These are phyloP conservation scores for Volvariella surrecta DNA, from an alignment of 1,284 basidiomycete species.

Conservation along the genomic window DNA sequence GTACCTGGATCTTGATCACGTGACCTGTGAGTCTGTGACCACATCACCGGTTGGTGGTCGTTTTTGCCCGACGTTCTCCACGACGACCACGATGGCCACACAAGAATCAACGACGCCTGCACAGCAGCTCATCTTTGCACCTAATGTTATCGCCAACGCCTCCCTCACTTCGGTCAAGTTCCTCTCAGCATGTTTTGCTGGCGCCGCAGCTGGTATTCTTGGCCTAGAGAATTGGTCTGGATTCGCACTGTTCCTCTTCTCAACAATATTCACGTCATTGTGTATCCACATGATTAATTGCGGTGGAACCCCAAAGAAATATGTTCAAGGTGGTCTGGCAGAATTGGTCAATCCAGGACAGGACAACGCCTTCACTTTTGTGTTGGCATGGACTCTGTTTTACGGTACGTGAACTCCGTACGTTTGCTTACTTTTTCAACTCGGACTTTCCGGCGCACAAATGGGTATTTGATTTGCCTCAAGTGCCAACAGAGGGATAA, in stretches of 20 bases:
- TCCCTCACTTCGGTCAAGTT: conserved; percentile 62
- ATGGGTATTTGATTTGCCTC: too few species aligned
- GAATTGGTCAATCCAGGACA: conserved; percentile 75
- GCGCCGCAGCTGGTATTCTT: conserved; percentile 78
- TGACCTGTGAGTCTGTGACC: too few species aligned
- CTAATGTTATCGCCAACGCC: conserved; percentile 67
- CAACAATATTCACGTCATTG: conserved; percentile 58
- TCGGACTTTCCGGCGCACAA: too few species aligned
- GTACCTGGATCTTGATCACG: too few species aligned
- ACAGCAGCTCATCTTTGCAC: conserved; percentile 54
- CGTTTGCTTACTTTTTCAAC: not conserved
- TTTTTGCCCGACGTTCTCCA: too few species aligned
- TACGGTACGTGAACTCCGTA: conserved; percentile 48
- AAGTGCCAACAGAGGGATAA: too few species aligned
- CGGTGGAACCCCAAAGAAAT: conserved; percentile 48
- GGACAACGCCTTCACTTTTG: conserved; percentile 81
- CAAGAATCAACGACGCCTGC: too few species aligned
- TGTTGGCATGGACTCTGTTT: conserved; percentile 85
- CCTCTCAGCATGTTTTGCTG: conserved; percentile 74
- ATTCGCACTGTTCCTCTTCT: conserved; percentile 67
- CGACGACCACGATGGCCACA: too few species aligned
- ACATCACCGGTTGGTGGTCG: too few species aligned
- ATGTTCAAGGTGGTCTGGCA: conserved; percentile 49
- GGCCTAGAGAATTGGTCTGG: conserved; percentile 79
- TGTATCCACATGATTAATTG: conserved; percentile 67